Evolutionary conservation across 768 basidiomycete genomes (phyloP).

Genomic region (Erythrobasidium yunnanense): DNA sequence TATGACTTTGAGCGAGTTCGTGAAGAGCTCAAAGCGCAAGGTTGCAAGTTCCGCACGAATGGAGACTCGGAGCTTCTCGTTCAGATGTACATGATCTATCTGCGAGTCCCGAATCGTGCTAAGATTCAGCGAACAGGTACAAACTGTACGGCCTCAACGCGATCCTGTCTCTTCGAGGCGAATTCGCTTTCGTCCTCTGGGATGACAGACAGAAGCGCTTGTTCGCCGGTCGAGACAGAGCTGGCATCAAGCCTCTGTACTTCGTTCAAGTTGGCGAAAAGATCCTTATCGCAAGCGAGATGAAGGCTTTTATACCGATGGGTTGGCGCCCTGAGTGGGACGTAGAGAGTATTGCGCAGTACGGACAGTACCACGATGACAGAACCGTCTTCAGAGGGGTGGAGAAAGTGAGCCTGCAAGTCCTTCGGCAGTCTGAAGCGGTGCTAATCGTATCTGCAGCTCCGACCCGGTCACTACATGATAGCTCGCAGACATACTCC

Average conservation of each 20-base stretch:
- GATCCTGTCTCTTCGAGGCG: constrained; percentile 36
- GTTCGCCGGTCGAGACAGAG: constrained; percentile 38
- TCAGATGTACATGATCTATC: constrained; percentile 35
- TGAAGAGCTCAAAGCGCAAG: constrained; percentile 16
- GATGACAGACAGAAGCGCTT: constrained; percentile 30
- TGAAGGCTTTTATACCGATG: constrained; percentile 37
- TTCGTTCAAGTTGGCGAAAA: constrained; percentile 26
- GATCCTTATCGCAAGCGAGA: constrained; percentile 37
- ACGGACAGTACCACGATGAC: constrained; percentile 36
- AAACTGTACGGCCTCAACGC: constrained; percentile 36
- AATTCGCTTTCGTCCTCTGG: constrained; percentile 37
- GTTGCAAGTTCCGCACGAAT: constrained; percentile 32
- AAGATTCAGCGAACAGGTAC: neutral
- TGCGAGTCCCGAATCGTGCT: neutral
- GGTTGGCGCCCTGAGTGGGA: constrained; percentile 39
- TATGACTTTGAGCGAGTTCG: constrained; percentile 38
- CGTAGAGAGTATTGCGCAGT: constrained; percentile 34
- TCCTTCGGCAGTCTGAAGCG: neutral
- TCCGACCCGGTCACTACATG: constrained; percentile 38
- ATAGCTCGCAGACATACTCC: constrained; percentile 28
- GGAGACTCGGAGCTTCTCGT: constrained; percentile 39
- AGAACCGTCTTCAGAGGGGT: constrained; percentile 38
- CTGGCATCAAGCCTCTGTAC: constrained; percentile 40
- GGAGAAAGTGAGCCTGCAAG: constrained; percentile 24
- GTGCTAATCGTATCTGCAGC: neutral